Base-by-base conservation (phyloP, 208 protist species). In the Trypanosoma boissoni region DNA sequence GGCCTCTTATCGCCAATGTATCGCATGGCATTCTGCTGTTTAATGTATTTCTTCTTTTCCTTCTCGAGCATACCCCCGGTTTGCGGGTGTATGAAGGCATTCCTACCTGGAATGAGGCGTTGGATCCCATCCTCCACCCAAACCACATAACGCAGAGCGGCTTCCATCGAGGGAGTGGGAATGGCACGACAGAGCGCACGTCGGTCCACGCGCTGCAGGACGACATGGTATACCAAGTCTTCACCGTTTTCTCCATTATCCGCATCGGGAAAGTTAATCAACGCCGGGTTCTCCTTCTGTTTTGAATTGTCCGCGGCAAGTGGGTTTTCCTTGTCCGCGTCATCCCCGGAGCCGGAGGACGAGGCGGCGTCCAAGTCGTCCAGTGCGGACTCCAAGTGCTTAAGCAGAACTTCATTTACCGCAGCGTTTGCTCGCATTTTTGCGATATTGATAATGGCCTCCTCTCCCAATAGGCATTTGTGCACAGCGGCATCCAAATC, bases 61-160 rank as follows among this genome's bases (percentile, higher is more conserved):
- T 37, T 57, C 6, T 69, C 63, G 31, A 56, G 37, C 20, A 69
- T 42, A 46, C 59, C 31, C 32, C 55, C 63, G 34, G 37, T 54
- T 14, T 62, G 54, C 51, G 62, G 49, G 28, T 69, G 54, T 20
- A 69, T 36, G 31, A 62, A 3, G 23, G 50, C 57, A 36, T 69
- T 69, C 23, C 53, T 60, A 6, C 63, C 54, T 18, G 63, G 54
- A 31, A 69, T 48, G 32, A 69, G 37, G 20, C 55, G 63, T 14
- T 36, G 53, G 32, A 69, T 69, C 2, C 57, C 55, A 10, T 60
- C 54, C 18, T 62, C 63, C 37, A 69, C 62, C 63, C 63, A 69
- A 7, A 14, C 5, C 2, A 69, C 34, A 14, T 58, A 46, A 23
- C 63, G 43, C 1, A 69, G 48, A 1, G 63, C 18, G 6, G 63